Evolutionary conservation across 805 yeast genomes (phyloP).

Genomic region (Lachancea fermentati): DNA sequence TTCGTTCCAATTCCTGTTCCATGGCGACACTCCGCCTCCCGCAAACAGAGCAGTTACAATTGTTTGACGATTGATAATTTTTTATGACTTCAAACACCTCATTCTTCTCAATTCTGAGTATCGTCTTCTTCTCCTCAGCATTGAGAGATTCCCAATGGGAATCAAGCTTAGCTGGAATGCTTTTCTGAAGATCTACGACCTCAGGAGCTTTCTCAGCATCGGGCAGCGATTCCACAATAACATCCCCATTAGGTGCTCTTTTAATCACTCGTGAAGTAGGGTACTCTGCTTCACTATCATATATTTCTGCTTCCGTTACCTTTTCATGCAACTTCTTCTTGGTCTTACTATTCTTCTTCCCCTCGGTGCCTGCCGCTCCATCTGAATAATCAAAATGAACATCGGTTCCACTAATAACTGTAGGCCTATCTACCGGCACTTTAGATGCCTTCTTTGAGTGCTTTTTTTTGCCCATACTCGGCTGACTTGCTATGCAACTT

Average conservation of each 20-base stretch:
- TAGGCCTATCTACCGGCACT: conserved; percentile 2
- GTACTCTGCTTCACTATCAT: conserved; percentile 55
- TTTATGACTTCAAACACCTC: conserved; percentile 61
- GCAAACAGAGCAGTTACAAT: conserved; percentile 72
- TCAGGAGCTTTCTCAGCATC: conserved; percentile 13
- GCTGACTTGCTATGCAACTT: not conserved
- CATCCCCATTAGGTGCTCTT: conserved; percentile 70
- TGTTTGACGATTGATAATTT: conserved; percentile 44
- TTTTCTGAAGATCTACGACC: not conserved
- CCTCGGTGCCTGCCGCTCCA: conserved; percentile 12
- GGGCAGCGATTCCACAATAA: conserved; percentile 51
- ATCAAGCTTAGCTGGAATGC: conserved; percentile 25
- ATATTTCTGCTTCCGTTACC: conserved; percentile 39
- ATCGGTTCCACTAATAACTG: conserved; percentile 6
- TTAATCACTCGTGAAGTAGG: conserved; percentile 69
- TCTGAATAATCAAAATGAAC: conserved; percentile 7
- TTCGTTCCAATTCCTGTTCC: conserved; percentile 69
- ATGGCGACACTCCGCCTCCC: conserved; percentile 66
- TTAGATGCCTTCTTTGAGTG: conserved; percentile 3
- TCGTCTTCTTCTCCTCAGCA: conserved; percentile 52
- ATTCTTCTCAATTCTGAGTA: conserved; percentile 62
- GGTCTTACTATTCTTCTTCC: conserved; percentile 22
- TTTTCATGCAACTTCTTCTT: conserved; percentile 12
- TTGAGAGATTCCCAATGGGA: conserved; percentile 59
- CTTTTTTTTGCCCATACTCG: conserved; percentile 8